Base-by-base conservation (phyloP, 257 asterid species). In the Plantago elongata region DNA sequence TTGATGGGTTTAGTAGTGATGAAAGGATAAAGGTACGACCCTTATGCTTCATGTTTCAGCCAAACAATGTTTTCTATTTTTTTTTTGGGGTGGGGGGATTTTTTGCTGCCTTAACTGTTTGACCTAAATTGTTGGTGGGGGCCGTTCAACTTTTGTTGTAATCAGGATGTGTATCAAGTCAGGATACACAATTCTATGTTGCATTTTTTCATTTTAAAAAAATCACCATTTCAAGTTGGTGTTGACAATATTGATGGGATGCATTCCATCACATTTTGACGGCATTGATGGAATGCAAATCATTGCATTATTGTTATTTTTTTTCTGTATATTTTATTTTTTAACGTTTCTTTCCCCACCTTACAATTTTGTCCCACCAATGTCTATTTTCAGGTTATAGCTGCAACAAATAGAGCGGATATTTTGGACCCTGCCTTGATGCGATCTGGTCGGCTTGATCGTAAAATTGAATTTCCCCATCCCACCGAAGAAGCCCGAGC, bases 361-460 rank as follows among this genome's bases (percentile, higher is more conserved):
- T 22, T 22, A 22, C 27, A 22, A 22, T 22, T 22, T 22, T 22
- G 27, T 22, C 40, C 40, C 40, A 4, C 4, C 13, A 13, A 68
- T 16, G 29, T 43, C 52, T 27, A n/a, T 69, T 60, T 66, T 63
- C 78, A 88, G 98, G 95, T 92, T 44, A 92, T 92, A 70, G 98
- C 97, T 48, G 98, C 98, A 37, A 92, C 98, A 12, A 92, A 92
- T 69, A 76, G 98, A 72, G 97, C 95, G 50, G 98, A 92, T 78
- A 84, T 92, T 65, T 75, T 92, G 61, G 98, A 92, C 79, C 98
- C 98, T 70, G 97, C 98, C 42, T 75, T 92, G 34, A 81, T 92
- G 95, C 77, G 97, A 10, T 86, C 98, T 64, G 98, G 98, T 65
- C 84, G 97, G 49, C 77, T 92, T 76, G 98, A 92, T 83, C 98